Evolutionary conservation across 495 filamentous ascomycete species (phyloP).

Genomic region (Schizothecium vesticola): DNA sequence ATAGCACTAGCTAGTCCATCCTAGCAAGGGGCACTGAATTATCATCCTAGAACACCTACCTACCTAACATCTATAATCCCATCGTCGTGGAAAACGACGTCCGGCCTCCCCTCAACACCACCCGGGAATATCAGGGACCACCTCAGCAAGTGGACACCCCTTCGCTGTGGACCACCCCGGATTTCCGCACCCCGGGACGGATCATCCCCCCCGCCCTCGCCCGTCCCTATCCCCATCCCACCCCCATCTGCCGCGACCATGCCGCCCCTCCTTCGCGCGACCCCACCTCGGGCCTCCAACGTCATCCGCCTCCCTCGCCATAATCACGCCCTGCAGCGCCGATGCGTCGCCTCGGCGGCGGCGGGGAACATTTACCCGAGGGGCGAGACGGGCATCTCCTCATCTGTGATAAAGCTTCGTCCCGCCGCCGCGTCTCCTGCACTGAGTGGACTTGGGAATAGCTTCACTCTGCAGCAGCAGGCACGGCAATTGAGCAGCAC

Average conservation of each 20-base stretch:
- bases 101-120: neutral
- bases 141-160: too few relatives aligned
- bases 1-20: neutral
- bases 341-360: neutral
- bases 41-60: neutral
- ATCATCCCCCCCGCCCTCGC: neutral
- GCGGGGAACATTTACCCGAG: neutral
- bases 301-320: neutral
- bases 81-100: neutral
- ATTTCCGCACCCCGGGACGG: neutral
- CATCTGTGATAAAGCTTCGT: neutral
- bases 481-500: neutral
- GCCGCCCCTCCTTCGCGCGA: neutral
- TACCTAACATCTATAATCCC: neutral
- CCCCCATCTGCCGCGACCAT: neutral
- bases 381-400: neutral
- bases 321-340: neutral
- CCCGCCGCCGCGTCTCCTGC: neutral
- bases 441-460: neutral
- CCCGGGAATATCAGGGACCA: neutral
- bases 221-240: too few relatives aligned
- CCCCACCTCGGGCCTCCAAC: neutral
- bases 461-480: neutral
- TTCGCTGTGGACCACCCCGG: neutral
- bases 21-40: neutral